phyloP scores from a whole-genome alignment of 2,329 filamentous ascomycete genomes.

The Lecanicillium sp. region DNA sequence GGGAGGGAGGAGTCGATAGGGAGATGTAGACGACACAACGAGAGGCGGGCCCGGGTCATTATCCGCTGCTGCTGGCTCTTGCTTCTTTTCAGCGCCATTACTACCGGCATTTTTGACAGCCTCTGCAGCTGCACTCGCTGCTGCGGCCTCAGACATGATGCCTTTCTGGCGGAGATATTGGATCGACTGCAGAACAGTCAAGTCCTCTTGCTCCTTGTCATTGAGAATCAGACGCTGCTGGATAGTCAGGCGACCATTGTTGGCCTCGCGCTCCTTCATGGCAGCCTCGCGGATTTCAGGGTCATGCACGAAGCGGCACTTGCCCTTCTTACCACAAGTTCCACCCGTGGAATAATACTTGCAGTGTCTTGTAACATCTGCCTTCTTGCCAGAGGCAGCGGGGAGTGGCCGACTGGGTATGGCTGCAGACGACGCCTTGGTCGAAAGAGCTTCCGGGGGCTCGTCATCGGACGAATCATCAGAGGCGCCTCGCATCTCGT shows the following conservation, averaged over 20 bases:
- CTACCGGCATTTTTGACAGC: conserved; percentile 13
- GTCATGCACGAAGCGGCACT: conserved; percentile 68
- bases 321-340: conserved; percentile 66
- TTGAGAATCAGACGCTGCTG: conserved; percentile 60
- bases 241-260: conserved; percentile 60
- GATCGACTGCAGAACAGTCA: conserved; percentile 59
- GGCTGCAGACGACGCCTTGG: conserved; percentile 24
- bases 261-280: conserved; percentile 56
- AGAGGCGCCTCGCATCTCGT: conserved; percentile 54
- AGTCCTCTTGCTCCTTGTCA: conserved; percentile 62
- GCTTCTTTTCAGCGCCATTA: conserved; percentile 16
- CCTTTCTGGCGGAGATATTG: conserved; percentile 58
- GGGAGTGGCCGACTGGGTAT: conserved; percentile 27
- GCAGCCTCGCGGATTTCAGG: conserved; percentile 56
- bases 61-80: conserved; percentile 5
- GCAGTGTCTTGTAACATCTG: conserved; percentile 60
- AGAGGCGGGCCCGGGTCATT: conserved; percentile 21
- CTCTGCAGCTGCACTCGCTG: conserved; percentile 4
- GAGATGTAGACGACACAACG: conserved; percentile 10
- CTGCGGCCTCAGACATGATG: conserved; percentile 32
- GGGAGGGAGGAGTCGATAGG: conserved; percentile 27
- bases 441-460: conserved; percentile 51
- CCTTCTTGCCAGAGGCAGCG: conserved; percentile 47
- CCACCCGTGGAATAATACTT: conserved; percentile 66
- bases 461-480: conserved; percentile 51